Base-by-base conservation (phyloP, 2,329 filamentous ascomycete species). In the Penicillium sp. region DNA sequence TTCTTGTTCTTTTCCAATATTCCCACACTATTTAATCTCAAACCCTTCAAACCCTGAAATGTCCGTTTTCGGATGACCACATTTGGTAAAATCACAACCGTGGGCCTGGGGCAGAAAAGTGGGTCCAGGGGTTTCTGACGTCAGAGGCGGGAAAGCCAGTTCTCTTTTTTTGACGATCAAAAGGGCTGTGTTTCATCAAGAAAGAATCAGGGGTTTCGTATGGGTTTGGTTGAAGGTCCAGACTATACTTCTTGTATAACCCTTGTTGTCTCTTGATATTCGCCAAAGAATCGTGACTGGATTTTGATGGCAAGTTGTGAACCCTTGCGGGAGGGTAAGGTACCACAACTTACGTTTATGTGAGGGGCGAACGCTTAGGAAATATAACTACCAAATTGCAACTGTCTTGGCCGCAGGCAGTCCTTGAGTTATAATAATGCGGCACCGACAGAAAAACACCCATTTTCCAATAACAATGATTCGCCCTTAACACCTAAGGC, bases 91-190 rank as follows among this genome's bases (percentile, higher is more conserved):
- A 9, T 35, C 39, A 43, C 21, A 48, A 21, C 21, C 19, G 10
- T 17, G 52, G 53, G 15, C 9, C 53, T 23, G 29, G 17, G 21
- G 13, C 23, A 19, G 17, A 17, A 36, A 38, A 2, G 43, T 53
- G 42, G 55, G 41, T 19, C 55, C 55, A 57, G 55, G 55, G 55
- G 55, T 38, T 29, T 12, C 49, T 57, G 49, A 57, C 55, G 55
- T 57, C 55, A 57, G 49, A n/a, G 43, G 13, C 42, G 55, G 55
- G 42, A 53, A 10, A 47, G 41, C 17, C 51, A 29, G n/a, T 48
- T 39, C 5, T 21, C 38, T 42, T 49, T 21, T 50, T 43, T 42
- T 13, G 41, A 36, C 53, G 48, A 52, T 47, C 48, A n/a, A 17
- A 29, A 31, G 35, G 41, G 54, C 49, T 45, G 49, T 57, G 54